Evolutionary conservation across 305 asterid genomes (phyloP).

Genomic region (Solanum hybrid): DNA sequence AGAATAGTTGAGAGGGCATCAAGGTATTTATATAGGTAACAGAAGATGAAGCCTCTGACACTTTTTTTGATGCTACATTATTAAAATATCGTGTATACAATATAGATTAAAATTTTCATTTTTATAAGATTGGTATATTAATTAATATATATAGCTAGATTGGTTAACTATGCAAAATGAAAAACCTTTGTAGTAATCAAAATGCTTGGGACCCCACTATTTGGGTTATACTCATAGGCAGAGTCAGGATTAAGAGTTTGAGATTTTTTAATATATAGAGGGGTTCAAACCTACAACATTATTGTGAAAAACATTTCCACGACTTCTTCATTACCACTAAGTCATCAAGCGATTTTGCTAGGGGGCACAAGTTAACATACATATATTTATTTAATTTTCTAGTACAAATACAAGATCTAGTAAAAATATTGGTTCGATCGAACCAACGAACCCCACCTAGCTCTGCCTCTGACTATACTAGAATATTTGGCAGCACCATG

Average conservation of each 20-base stretch:
- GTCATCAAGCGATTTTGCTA: neutral
- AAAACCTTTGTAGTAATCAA: neutral
- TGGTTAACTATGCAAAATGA: neutral
- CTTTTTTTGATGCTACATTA: neutral
- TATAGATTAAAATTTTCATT: neutral
- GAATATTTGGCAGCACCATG: neutral
- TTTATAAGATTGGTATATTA: neutral
- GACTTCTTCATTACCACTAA: neutral
- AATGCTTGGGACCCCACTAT: neutral
- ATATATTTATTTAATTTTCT: too few species aligned
- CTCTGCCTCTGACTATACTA: neutral
- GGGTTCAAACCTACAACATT: neutral
- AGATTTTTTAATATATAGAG: neutral
- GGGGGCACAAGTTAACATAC: neutral
- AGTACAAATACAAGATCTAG: too few species aligned
- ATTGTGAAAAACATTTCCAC: neutral
- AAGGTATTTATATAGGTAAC: neutral
- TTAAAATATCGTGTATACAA: neutral
- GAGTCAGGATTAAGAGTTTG: neutral
- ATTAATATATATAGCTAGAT: neutral
- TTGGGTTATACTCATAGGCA: neutral
- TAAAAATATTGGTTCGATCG: too few species aligned
- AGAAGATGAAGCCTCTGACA: neutral
- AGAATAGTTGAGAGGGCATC: neutral
- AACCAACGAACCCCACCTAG: neutral